Percentiles rank a stretch among this genome's conserved stretches.
Conservation (phyloP, 805 yeast genomes). For the Ogataea nonfermentans region DNA sequence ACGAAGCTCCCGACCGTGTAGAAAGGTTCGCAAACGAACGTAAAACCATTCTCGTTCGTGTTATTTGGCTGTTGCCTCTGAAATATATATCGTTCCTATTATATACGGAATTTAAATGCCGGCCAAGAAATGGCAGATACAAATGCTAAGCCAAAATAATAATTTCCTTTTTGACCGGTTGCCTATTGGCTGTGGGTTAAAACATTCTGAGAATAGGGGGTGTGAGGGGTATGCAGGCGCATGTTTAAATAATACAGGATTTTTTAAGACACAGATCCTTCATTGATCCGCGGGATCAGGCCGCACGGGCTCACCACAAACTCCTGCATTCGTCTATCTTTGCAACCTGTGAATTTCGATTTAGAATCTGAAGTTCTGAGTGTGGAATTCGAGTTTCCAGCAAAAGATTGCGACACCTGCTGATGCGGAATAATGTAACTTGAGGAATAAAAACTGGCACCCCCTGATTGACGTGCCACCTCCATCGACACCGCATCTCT, state of each 20-base stretch:
- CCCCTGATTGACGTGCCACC: slow-evolving; percentile 7
- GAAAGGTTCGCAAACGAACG: slow-evolving; percentile 31
- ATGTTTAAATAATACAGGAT: slow-evolving; percentile 5
- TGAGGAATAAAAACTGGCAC: slow-evolving; percentile 7
- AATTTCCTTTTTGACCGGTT: neutral
- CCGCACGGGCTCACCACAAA: slow-evolving; percentile 36
- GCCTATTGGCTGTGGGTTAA: slow-evolving; percentile 1
- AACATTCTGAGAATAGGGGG: neutral
- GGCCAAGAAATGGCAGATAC: slow-evolving; percentile 1
- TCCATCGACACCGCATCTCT: slow-evolving; percentile 19
- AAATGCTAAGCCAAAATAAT: neutral
- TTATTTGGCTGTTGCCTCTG: neutral
- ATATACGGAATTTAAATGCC: neutral
- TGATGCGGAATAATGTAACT: slow-evolving; percentile 10
- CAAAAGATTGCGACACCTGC: slow-evolving; percentile 8
- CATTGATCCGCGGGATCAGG: slow-evolving; percentile 29
- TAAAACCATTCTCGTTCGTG: slow-evolving; percentile 24
- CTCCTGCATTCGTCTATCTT: slow-evolving; percentile 29
- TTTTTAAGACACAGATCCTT: slow-evolving; percentile 9
- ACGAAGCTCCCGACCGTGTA: slow-evolving; percentile 23
- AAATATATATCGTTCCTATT: neutral
- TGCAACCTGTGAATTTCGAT: slow-evolving; percentile 1
- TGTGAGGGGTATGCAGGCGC: slow-evolving; percentile 5
- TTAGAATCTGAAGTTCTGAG: neutral
- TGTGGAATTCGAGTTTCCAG: slow-evolving; percentile 1